Conservation (phyloP, 495 filamentous ascomycete species). For the Xylaria palmicola region DNA sequence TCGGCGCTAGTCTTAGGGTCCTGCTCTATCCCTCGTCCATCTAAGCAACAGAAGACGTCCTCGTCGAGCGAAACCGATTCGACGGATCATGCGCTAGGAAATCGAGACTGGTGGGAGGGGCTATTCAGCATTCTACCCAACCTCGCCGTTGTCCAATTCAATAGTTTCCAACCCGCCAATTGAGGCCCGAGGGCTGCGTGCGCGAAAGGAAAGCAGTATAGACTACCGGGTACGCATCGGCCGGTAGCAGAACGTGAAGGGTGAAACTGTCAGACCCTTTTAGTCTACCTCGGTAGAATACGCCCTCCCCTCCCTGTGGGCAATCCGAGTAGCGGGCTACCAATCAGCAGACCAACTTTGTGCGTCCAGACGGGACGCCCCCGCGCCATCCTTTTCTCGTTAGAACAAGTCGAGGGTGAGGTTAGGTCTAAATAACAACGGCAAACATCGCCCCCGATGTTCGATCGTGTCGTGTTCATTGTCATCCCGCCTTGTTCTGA, state of each 20-base stretch:
- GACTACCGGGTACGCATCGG: too few species aligned
- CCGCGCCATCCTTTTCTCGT: neutral
- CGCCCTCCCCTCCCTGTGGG: too few species aligned
- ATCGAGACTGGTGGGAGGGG: neutral
- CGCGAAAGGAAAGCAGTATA: too few species aligned
- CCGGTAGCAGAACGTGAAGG: too few species aligned
- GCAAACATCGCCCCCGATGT: neutral
- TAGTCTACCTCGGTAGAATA: too few species aligned
- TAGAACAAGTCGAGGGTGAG: neutral
- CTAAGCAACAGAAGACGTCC: slow-evolving; percentile 25
- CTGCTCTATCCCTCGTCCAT: slow-evolving; percentile 90
- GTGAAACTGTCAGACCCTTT: too few species aligned
- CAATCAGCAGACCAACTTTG: neutral
- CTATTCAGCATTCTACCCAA: neutral
- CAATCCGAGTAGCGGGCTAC: neutral
- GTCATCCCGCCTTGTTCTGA: neutral
- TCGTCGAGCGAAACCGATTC: neutral
- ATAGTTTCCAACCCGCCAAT: neutral
- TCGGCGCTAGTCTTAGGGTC: slow-evolving; percentile 88
- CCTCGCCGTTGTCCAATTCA: neutral
- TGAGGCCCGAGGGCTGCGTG: neutral
- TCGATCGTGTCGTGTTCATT: too few species aligned
- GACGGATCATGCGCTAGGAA: neutral
- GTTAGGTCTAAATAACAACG: neutral
- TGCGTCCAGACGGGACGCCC: neutral